Conservation (phyloP, 176 grass and related monocot genomes). For the Rhipidocladum racemiflorum region DNA sequence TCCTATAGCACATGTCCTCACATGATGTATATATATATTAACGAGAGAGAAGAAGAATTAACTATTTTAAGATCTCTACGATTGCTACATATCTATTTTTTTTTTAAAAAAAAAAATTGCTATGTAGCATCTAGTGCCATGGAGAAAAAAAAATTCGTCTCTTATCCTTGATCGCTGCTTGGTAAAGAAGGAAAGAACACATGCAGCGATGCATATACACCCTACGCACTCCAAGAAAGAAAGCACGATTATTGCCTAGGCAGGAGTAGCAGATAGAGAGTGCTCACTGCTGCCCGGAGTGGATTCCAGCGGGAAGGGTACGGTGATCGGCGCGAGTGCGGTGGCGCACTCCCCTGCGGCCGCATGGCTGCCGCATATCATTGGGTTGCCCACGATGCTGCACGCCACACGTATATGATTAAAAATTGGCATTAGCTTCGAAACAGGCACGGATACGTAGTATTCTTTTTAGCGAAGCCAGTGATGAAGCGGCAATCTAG, state of each 20-base stretch:
- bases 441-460: background rate
- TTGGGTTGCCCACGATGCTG: constrained; percentile 87
- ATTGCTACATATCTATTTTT: no score
- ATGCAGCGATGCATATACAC: background rate
- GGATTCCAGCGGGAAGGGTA: constrained; percentile 67
- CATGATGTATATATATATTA: no score
- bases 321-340: constrained; percentile 38
- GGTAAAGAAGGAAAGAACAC: background rate
- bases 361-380: constrained; percentile 67
- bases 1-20: no score
- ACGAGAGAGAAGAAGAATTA: no score
- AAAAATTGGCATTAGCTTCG: constrained; percentile 9
- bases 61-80: no score
- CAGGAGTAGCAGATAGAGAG: background rate
- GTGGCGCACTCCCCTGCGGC: constrained; percentile 54
- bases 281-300: constrained; percentile 51
- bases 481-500: no score
- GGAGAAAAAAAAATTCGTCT: no score
- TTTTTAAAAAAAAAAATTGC: no score
- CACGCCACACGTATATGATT: background rate
- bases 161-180: constrained; percentile 15
- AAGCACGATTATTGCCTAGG: background rate
- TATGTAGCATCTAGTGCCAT: no score
- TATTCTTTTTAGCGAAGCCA: background rate
- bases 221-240: constrained; percentile 14